These are phyloP conservation scores for Vaccinium vitisidaea DNA, from an alignment of 148 eudicot species.

Conservation along the genomic window DNA sequence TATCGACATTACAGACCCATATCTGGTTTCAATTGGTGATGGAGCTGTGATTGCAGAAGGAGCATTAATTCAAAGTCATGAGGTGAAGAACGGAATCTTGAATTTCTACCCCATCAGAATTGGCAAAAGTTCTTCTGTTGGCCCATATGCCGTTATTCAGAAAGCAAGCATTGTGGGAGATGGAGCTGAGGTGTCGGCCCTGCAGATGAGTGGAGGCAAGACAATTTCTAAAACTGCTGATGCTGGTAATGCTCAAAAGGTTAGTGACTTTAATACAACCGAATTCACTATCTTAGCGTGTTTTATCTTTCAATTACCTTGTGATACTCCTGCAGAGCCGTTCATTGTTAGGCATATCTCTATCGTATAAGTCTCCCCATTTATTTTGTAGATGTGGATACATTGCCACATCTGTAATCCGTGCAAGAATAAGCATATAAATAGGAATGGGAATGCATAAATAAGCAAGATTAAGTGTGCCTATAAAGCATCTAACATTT, in stretches of 20 bases:
- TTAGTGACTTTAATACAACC: not conserved
- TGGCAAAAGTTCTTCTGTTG: constrained; percentile 35
- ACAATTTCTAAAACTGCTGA: constrained; percentile 22
- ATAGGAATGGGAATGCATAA: no score
- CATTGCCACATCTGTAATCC: no score
- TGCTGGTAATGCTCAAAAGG: constrained; percentile 23
- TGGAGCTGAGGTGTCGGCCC: constrained; percentile 31
- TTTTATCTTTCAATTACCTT: not conserved
- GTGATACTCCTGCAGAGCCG: not conserved
- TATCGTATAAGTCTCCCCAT: no score
- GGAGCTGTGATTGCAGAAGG: constrained; percentile 54
- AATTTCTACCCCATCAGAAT: constrained; percentile 46
- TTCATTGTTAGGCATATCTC: no score
- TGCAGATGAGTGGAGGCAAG: constrained; percentile 38
- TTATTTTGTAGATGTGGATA: no score
- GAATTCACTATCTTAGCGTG: not conserved
- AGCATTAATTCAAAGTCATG: constrained; percentile 47
- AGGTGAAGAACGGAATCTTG: constrained; percentile 44
- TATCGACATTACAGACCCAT: constrained; percentile 50
- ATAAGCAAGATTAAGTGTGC: no score
- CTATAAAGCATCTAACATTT: no score
- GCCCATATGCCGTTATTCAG: constrained; percentile 49
- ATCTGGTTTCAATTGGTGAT: constrained; percentile 45
- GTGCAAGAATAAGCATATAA: no score
- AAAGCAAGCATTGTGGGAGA: constrained; percentile 44